Conservation (phyloP, 371 early-diverging fungal species). For the Vairimorpha necatrix region DNA sequence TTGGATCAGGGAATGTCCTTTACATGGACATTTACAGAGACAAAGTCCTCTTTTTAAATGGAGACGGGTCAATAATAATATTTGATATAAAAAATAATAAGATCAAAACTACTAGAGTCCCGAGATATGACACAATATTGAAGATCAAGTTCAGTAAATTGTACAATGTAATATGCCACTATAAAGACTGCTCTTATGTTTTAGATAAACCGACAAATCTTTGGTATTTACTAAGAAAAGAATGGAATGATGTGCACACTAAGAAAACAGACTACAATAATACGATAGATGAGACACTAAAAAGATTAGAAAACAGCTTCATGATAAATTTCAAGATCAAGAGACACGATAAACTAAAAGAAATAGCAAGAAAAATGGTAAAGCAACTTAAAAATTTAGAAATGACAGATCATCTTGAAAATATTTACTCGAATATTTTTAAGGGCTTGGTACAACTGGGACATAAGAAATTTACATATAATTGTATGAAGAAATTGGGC, state of each 20-base stretch:
- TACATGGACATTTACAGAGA: constrained; percentile 46
- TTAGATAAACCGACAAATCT: constrained; percentile 17
- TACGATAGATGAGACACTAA: constrained; percentile 34
- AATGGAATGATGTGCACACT: constrained; percentile 23
- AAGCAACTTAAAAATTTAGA: not conserved
- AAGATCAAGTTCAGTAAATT: constrained; percentile 42
- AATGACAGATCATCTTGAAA: constrained; percentile 23
- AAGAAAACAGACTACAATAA: constrained; percentile 14
- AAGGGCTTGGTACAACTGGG: constrained; percentile 3
- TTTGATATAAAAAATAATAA: constrained; percentile 38
- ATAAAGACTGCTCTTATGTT: constrained; percentile 32
- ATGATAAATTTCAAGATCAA: constrained; percentile 7
- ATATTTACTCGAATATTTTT: constrained; percentile 28
- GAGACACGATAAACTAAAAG: constrained; percentile 6
- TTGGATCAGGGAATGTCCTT: constrained; percentile 35
- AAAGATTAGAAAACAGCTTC: constrained; percentile 42
- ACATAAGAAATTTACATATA: constrained; percentile 6
- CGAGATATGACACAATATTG: constrained; percentile 5
- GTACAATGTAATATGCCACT: constrained; percentile 56
- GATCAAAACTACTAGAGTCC: constrained; percentile 10
- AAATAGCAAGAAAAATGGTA: constrained; percentile 6
- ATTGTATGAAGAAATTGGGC: constrained; percentile 26
- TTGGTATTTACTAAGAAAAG: constrained; percentile 38
- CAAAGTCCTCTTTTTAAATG: constrained; percentile 41
- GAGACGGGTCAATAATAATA: constrained; percentile 40